phyloP scores from a whole-genome alignment of 805 yeast genomes.

The Myxozyma lipomycoides region DNA sequence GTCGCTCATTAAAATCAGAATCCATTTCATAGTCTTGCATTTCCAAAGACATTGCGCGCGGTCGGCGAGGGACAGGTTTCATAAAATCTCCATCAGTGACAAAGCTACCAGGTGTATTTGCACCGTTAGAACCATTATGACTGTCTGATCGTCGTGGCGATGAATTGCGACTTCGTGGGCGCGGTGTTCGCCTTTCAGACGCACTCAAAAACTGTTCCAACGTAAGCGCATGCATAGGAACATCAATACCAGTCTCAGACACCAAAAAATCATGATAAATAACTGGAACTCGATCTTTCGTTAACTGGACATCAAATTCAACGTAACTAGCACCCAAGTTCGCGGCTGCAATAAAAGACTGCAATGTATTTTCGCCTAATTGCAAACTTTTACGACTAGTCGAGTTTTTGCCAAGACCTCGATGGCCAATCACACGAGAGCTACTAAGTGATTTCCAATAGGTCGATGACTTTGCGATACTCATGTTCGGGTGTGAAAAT shows the following conservation, averaged over 20 bases:
- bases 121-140: not conserved
- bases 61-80: conserved; percentile 30
- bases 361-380: conserved; percentile 92
- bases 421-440: conserved; percentile 90
- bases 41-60: conserved; percentile 42
- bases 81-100: not conserved
- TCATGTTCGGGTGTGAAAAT: conserved; percentile 65
- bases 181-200: conserved; percentile 30
- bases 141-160: conserved; percentile 22
- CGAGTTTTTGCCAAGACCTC: conserved; percentile 89
- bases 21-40: conserved; percentile 36
- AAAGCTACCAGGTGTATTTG: not conserved
- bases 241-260: conserved; percentile 92
- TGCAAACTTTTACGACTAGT: conserved; percentile 72
- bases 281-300: conserved; percentile 87
- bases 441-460: conserved; percentile 89
- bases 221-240: conserved; percentile 91
- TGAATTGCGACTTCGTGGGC: conserved; percentile 23
- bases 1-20: conserved; percentile 50
- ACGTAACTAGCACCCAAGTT: conserved; percentile 94
- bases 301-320: conserved; percentile 93
- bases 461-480: conserved; percentile 61
- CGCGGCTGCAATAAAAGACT: conserved; percentile 93
- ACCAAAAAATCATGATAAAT: conserved; percentile 92
- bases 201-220: conserved; percentile 75